These are phyloP conservation scores for Aureobasidium sp. DNA, from an alignment of 2,329 filamentous ascomycete genomes.

Conservation along the genomic window DNA sequence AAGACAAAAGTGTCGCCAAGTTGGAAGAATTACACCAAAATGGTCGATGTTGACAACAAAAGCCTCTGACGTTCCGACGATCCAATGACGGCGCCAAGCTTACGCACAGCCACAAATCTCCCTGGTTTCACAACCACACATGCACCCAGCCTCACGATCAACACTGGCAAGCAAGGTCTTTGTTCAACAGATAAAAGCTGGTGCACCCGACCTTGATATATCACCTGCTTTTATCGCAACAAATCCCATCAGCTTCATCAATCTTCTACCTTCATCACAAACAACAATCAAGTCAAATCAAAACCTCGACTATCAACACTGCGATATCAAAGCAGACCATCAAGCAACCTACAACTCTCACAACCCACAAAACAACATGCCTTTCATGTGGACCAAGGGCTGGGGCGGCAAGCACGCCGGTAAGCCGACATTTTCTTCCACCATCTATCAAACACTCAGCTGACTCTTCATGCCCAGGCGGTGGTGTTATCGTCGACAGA, in stretches of 20 bases:
- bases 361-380: constrained; percentile 28
- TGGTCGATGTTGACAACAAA: background rate
- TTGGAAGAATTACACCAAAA: background rate
- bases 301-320: background rate
- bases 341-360: background rate
- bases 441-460: background rate
- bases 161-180: background rate
- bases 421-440: constrained; percentile 19
- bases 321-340: background rate
- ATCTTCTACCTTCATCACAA: background rate
- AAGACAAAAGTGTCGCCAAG: background rate
- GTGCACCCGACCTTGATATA: background rate
- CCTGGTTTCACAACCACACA: background rate
- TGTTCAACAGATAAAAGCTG: background rate
- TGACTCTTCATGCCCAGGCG: constrained; percentile 27
- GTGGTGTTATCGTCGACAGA: constrained; percentile 43
- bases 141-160: constrained; percentile 2
- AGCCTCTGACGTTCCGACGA: background rate
- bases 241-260: background rate
- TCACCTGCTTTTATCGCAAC: background rate
- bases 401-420: constrained; percentile 36
- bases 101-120: background rate
- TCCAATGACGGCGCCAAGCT: background rate
- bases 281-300: background rate
- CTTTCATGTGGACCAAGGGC: constrained; percentile 40